Evolutionary conservation across 495 filamentous ascomycete genomes (phyloP).

Genomic region (Penicillium coprophilum): DNA sequence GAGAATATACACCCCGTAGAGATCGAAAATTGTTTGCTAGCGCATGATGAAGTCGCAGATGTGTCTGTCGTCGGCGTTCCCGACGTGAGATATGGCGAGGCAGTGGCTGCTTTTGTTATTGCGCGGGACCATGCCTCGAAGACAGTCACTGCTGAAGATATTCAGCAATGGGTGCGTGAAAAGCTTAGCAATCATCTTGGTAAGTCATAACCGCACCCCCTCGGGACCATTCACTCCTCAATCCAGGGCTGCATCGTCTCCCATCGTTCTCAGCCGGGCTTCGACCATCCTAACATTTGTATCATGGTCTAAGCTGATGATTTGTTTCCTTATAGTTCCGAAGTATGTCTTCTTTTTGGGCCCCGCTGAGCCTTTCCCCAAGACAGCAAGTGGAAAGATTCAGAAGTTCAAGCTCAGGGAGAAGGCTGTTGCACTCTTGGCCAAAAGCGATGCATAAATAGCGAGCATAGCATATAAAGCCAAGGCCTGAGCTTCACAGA

Average conservation of each 20-base stretch:
- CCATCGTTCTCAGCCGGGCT: not conserved
- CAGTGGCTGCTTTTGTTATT: slow-evolving; percentile 80
- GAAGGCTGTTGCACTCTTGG: slow-evolving; percentile 51
- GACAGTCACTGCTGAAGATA: slow-evolving; percentile 41
- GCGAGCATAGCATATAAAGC: not conserved
- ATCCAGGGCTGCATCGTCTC: not conserved
- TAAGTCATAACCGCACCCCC: slow-evolving; percentile 43
- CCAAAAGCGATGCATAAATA: slow-evolving; percentile 20
- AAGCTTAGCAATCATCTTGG: slow-evolving; percentile 73
- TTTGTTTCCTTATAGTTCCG: slow-evolving; percentile 54
- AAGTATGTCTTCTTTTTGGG: slow-evolving; percentile 83
- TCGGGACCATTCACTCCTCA: no score
- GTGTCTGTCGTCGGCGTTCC: slow-evolving; percentile 81
- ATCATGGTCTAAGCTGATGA: not conserved
- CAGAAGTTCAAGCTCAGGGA: slow-evolving; percentile 90
- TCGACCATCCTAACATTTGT: not conserved
- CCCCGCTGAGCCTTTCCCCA: slow-evolving; percentile 65
- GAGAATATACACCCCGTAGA: slow-evolving; percentile 97
- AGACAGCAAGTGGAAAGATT: slow-evolving; percentile 96
- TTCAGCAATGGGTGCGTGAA: slow-evolving; percentile 70
- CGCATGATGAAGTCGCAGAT: slow-evolving; percentile 65
- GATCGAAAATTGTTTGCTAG: slow-evolving; percentile 86
- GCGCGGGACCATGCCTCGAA: slow-evolving; percentile 29
- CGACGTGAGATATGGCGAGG: slow-evolving; percentile 82
- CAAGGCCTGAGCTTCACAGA: not conserved